These are phyloP conservation scores for Metrosideros polymorpha DNA, from an alignment of 441 rosid genomes.

Conservation along the genomic window DNA sequence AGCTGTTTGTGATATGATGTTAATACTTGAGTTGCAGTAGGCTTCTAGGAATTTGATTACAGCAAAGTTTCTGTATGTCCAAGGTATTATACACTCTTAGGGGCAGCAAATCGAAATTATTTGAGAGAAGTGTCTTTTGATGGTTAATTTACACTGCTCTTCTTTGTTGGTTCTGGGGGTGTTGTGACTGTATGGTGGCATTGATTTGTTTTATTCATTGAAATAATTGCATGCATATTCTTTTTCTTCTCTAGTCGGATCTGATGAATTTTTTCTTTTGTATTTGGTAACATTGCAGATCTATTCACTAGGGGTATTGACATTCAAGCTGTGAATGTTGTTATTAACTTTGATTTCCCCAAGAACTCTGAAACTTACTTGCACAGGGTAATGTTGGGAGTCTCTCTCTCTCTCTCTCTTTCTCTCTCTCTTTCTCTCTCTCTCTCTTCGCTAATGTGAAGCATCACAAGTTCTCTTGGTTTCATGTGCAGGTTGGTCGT, in stretches of 20 bases:
- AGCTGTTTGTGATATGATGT: background rate
- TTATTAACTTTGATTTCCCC: conserved; percentile 94
- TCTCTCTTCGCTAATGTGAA: background rate
- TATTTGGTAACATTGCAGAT: conserved; percentile 37
- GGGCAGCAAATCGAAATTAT: background rate
- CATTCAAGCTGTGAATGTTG: conserved; percentile 98
- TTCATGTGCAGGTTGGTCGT: conserved; percentile 77
- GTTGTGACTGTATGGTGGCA: background rate
- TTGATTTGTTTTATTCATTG: background rate
- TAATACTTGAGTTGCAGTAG: background rate
- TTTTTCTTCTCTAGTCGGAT: background rate
- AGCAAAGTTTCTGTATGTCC: background rate
- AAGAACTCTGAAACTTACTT: conserved; percentile 95
- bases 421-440: background rate
- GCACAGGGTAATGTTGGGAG: conserved; percentile 67
- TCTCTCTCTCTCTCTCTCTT: background rate
- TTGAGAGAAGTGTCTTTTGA: background rate
- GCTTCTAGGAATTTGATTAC: background rate
- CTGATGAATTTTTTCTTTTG: background rate
- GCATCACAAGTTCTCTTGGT: background rate
- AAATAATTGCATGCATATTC: background rate
- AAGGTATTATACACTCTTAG: background rate
- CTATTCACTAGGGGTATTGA: conserved; percentile 96
- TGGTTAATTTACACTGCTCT: background rate
- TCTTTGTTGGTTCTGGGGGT: background rate